Evolutionary conservation across 2,329 filamentous ascomycete species (phyloP).

Genomic region (Claviceps arundinis): DNA sequence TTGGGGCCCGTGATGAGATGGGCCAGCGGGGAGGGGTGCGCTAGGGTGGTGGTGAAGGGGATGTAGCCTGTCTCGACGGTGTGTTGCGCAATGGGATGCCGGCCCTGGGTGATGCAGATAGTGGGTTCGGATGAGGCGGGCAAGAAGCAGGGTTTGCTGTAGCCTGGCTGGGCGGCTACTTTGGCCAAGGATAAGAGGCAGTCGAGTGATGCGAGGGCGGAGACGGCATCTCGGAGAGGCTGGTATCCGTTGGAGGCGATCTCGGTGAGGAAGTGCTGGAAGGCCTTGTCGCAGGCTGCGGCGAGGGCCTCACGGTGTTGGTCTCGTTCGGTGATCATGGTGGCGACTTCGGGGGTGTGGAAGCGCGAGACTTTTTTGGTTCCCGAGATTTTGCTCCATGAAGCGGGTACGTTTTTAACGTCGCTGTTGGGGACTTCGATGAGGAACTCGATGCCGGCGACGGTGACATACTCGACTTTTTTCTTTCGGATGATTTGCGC

Average conservation of each 20-base stretch:
- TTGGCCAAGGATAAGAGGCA: conserved; percentile 77
- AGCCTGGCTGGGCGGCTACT: conserved; percentile 76
- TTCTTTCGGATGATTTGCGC: conserved; percentile 60
- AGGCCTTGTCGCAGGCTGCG: conserved; percentile 80
- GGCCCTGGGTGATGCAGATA: conserved; percentile 51
- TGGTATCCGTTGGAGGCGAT: conserved; percentile 82
- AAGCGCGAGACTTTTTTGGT: conserved; percentile 89
- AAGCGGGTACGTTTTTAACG: conserved; percentile 79
- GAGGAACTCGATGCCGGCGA: conserved; percentile 84
- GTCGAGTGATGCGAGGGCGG: conserved; percentile 75
- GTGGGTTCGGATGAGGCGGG: conserved; percentile 45
- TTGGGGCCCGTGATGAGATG: conserved; percentile 92
- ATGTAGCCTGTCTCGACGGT: conserved; percentile 78
- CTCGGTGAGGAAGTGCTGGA: conserved; percentile 53
- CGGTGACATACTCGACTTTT: conserved; percentile 63
- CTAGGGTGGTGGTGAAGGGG: conserved; percentile 69
- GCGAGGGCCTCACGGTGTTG: conserved; percentile 90
- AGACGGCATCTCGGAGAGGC: conserved; percentile 74
- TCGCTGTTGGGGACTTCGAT: conserved; percentile 79
- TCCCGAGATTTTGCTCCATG: conserved; percentile 87
- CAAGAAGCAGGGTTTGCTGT: conserved; percentile 60
- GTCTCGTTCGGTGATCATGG: conserved; percentile 73
- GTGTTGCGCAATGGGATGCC: conserved; percentile 94
- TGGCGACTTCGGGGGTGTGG: conserved; percentile 82
- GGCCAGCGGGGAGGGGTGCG: conserved; percentile 52